Percentiles rank a stretch among this genome's conserved stretches.
These are phyloP conservation scores for Fusarium sublunatum DNA, from an alignment of 2,329 filamentous ascomycete genomes.

Conservation along the genomic window DNA sequence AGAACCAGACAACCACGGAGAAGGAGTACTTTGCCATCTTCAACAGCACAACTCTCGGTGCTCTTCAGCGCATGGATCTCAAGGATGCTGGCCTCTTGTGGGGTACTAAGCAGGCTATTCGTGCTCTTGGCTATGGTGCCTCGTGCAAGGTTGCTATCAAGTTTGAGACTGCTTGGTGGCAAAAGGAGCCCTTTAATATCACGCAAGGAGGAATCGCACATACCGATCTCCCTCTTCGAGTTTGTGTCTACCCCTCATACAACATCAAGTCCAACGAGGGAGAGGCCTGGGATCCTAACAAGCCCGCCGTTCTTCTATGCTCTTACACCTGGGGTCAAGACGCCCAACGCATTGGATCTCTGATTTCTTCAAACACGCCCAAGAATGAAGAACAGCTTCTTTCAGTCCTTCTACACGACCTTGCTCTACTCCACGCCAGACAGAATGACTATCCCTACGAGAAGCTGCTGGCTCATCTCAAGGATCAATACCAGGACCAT, in stretches of 20 bases:
- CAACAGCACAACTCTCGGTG: constrained; percentile 32
- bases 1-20: neutral
- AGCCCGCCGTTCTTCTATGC: constrained; percentile 35
- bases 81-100: constrained; percentile 42
- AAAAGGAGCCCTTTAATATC: constrained; percentile 16
- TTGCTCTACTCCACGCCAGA: constrained; percentile 25
- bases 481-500: constrained; percentile 25
- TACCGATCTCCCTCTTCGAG: constrained; percentile 48
- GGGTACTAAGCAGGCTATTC: constrained; percentile 47
- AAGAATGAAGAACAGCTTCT: constrained; percentile 28
- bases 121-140: constrained; percentile 47
- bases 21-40: constrained; percentile 38
- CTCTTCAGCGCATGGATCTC: constrained; percentile 22
- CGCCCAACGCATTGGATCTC: constrained; percentile 28
- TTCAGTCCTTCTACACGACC: constrained; percentile 24
- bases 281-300: neutral
- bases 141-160: constrained; percentile 49
- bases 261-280: constrained; percentile 25
- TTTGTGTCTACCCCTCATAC: constrained; percentile 51
- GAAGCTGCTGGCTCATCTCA: neutral
- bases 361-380: constrained; percentile 21
- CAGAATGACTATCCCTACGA: constrained; percentile 13
- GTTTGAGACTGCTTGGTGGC: constrained; percentile 50
- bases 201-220: constrained; percentile 14
- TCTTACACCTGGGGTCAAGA: constrained; percentile 41